These are phyloP conservation scores for Chrysochromulina tobinii DNA, from an alignment of 78 protist species.

Conservation along the genomic window DNA sequence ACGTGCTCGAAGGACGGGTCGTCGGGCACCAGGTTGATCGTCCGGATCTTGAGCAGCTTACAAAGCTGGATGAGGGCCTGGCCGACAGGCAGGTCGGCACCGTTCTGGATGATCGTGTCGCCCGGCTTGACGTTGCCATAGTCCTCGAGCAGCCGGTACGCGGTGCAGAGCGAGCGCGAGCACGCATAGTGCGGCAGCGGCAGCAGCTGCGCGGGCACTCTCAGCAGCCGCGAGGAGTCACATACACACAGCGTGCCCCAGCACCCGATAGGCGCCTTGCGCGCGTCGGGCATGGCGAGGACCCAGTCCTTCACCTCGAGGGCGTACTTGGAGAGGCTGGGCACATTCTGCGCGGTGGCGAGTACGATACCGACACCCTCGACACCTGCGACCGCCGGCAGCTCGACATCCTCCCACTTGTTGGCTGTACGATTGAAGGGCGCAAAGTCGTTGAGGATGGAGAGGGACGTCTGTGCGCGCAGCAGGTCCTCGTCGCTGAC, in stretches of 20 bases:
- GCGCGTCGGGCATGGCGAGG: not conserved
- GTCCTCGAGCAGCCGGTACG: conserved; percentile 28
- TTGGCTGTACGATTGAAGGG: no score
- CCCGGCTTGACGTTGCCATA: not conserved
- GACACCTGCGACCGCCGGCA: conserved; percentile 1
- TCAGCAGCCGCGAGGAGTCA: not conserved
- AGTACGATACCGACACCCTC: conserved; percentile 11
- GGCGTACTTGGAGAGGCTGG: not conserved
- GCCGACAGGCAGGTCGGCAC: not conserved
- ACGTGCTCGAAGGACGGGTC: not conserved
- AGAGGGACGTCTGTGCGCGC: not conserved
- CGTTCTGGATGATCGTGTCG: conserved; percentile 9
- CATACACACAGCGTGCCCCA: not conserved
- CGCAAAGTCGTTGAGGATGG: no score
- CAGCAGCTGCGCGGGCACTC: not conserved
- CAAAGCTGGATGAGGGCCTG: conserved; percentile 8
- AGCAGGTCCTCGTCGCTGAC: not conserved
- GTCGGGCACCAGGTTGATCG: conserved; percentile 17
- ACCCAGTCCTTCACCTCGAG: conserved; percentile 23
- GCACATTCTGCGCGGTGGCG: conserved; percentile 22
- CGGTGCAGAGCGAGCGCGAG: conserved; percentile 20
- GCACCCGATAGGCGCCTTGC: not conserved
- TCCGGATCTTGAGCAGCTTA: conserved; percentile 4
- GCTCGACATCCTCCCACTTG: not conserved
- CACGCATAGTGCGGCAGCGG: not conserved